phyloP scores from a whole-genome alignment of 78 protist genomes.

The Emiliania huxleyi region DNA sequence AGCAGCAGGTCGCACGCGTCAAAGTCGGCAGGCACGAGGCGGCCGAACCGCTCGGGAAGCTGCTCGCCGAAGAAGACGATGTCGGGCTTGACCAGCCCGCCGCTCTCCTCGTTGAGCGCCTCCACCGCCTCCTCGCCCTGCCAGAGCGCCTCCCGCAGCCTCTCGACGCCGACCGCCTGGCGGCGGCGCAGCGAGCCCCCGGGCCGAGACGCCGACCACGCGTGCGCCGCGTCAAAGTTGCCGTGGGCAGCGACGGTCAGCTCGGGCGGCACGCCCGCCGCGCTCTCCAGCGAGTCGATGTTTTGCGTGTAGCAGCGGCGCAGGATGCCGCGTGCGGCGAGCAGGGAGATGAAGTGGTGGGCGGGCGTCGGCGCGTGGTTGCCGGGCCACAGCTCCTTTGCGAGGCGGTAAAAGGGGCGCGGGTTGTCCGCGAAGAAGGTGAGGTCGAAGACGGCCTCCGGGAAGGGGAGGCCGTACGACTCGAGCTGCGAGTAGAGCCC shows the following conservation, averaged over 20 bases:
- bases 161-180: neutral
- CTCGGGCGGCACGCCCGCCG: constrained; percentile 39
- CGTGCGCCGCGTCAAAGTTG: constrained; percentile 21
- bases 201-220: neutral
- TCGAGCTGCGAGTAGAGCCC: constrained; percentile 24
- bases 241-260: constrained; percentile 42
- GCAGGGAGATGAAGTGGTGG: constrained; percentile 39
- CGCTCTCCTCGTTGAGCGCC: neutral
- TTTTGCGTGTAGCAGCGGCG: constrained; percentile 60
- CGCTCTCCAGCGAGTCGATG: constrained; percentile 55
- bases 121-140: neutral
- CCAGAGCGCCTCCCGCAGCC: neutral
- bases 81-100: constrained; percentile 54
- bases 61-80: constrained; percentile 66
- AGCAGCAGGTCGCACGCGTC: constrained; percentile 31
- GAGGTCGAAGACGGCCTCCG: neutral
- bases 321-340: neutral
- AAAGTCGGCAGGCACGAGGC: neutral
- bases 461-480: neutral
- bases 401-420: neutral
- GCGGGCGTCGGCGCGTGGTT: constrained; percentile 27
- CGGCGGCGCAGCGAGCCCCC: too few species aligned
- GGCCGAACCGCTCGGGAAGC: constrained; percentile 24
- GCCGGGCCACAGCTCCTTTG: constrained; percentile 3
- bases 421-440: neutral